Evolutionary conservation across 495 filamentous ascomycete genomes (phyloP).

Genomic region (Xylaria curta): DNA sequence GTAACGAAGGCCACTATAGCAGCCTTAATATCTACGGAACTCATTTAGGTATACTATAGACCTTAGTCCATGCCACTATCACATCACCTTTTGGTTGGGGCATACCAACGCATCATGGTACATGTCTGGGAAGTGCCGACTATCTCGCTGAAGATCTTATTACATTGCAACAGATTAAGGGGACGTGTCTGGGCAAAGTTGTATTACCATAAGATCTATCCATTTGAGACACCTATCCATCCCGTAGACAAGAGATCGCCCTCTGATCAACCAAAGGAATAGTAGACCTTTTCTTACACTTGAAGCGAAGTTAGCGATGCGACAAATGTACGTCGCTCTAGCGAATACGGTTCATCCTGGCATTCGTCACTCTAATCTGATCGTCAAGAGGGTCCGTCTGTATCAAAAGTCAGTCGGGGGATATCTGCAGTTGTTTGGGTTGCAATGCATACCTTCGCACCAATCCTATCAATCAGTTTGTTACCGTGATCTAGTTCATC

Average conservation of each 20-base stretch:
- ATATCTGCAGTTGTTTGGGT: slow-evolving; percentile 17
- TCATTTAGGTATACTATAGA: not conserved
- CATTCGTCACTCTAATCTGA: slow-evolving; percentile 33
- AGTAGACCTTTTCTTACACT: not conserved
- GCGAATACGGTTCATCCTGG: slow-evolving; percentile 30
- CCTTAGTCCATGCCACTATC: not conserved
- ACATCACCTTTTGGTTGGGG: not conserved
- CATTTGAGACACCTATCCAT: slow-evolving; percentile 14
- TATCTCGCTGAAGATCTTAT: not conserved
- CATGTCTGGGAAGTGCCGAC: too few relatives aligned
- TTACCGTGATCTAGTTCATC: slow-evolving; percentile 79
- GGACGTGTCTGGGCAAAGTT: not conserved
- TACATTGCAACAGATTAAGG: not conserved
- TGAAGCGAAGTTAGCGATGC: not conserved
- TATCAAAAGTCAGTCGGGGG: slow-evolving; percentile 29
- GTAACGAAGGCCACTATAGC: not conserved
- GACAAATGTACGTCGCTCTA: not conserved
- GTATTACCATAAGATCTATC: slow-evolving; percentile 17
- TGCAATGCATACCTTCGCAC: slow-evolving; percentile 61
- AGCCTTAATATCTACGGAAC: not conserved
- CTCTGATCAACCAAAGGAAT: slow-evolving; percentile 4
- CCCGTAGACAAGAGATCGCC: slow-evolving; percentile 5
- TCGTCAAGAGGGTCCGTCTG: slow-evolving; percentile 46
- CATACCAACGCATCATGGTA: too few relatives aligned
- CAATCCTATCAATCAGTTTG: slow-evolving; percentile 74